phyloP scores from a whole-genome alignment of 306 rosid genomes.

The Cicer bijugum region DNA sequence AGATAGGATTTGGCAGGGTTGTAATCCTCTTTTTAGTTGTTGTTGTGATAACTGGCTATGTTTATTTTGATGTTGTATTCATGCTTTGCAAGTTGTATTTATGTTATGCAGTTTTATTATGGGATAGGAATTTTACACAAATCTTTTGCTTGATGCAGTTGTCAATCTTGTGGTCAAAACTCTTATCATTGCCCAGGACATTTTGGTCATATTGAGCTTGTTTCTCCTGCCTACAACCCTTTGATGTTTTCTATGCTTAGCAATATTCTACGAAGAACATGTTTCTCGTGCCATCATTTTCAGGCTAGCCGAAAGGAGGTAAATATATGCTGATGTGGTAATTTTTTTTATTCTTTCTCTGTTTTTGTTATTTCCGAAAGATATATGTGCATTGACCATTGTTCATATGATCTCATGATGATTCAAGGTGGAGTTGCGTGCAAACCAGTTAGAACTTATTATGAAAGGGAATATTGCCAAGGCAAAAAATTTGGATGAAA shows the following conservation, averaged over 20 bases:
- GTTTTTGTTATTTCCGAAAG: not conserved
- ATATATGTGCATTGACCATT: slow-evolving; percentile 34
- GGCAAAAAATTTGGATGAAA: slow-evolving; percentile 61
- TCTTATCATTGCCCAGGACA: slow-evolving; percentile 71
- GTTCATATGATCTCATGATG: slow-evolving; percentile 27
- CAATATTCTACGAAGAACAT: slow-evolving; percentile 59
- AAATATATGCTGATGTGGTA: slow-evolving; percentile 32
- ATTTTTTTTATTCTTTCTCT: slow-evolving; percentile 26
- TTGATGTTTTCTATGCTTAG: slow-evolving; percentile 65
- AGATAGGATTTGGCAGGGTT: not conserved
- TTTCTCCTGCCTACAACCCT: slow-evolving; percentile 74
- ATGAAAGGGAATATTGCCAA: slow-evolving; percentile 62
- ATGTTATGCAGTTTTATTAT: not conserved
- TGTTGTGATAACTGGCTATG: not conserved
- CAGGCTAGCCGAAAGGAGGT: slow-evolving; percentile 53
- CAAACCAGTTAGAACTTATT: slow-evolving; percentile 69
- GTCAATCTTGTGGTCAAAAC: slow-evolving; percentile 70
- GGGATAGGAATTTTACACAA: slow-evolving; percentile 30
- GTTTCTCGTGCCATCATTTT: slow-evolving; percentile 70
- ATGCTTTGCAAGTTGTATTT: slow-evolving; percentile 1
- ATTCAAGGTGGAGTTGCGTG: slow-evolving; percentile 62
- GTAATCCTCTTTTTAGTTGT: not conserved
- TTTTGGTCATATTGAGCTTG: slow-evolving; percentile 85
- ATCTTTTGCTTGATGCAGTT: slow-evolving; percentile 61
- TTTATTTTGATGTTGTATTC: not conserved